Evolutionary conservation across 768 basidiomycete species (phyloP).

Genomic region (Rhodosporidiobolus odoratus): DNA sequence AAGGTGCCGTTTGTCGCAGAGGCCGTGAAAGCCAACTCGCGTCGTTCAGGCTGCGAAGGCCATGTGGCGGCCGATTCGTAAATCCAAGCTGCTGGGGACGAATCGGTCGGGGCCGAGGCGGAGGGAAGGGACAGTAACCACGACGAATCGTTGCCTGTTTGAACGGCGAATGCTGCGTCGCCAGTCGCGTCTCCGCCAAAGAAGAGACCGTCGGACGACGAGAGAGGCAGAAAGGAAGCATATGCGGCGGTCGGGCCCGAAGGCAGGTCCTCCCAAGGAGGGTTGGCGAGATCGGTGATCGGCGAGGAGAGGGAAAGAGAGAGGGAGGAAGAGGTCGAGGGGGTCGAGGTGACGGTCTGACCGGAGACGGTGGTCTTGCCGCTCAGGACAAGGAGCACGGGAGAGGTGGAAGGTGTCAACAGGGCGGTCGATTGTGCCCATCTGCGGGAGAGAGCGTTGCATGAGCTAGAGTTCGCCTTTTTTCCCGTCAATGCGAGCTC

Average conservation of each 20-base stretch:
- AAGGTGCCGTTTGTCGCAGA: constrained; percentile 24
- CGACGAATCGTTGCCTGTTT: constrained; percentile 17
- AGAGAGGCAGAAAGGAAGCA: constrained; percentile 12
- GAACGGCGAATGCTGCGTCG: constrained; percentile 17
- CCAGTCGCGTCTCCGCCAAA: constrained; percentile 34
- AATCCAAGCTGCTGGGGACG: constrained; percentile 1
- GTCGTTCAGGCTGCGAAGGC: constrained; percentile 13
- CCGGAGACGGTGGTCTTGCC: constrained; percentile 26
- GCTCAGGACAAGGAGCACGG: constrained; percentile 21
- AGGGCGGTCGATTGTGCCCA: constrained; percentile 29
- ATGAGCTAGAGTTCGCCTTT: too few relatives aligned
- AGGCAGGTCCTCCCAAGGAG: constrained; percentile 14
- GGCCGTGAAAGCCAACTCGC: constrained; percentile 11
- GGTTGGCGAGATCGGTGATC: constrained; percentile 20
- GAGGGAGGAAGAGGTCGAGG: constrained; percentile 18
- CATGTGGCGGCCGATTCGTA: constrained; percentile 2
- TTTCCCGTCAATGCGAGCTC: too few relatives aligned
- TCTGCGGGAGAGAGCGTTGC: constrained; percentile 14
- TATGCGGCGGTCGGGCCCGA: constrained; percentile 6
- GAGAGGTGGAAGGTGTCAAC: constrained; percentile 1
- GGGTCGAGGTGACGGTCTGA: constrained; percentile 28
- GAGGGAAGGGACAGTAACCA: constrained; percentile 11
- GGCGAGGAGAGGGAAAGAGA: constrained; percentile 25
- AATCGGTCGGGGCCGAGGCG: not conserved
- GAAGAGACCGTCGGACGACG: not conserved